A percentile compares a stretch with the other conserved stretches of the same genome.
Conservation (phyloP, 2,329 filamentous ascomycete genomes). For the Truncatella angustata region DNA sequence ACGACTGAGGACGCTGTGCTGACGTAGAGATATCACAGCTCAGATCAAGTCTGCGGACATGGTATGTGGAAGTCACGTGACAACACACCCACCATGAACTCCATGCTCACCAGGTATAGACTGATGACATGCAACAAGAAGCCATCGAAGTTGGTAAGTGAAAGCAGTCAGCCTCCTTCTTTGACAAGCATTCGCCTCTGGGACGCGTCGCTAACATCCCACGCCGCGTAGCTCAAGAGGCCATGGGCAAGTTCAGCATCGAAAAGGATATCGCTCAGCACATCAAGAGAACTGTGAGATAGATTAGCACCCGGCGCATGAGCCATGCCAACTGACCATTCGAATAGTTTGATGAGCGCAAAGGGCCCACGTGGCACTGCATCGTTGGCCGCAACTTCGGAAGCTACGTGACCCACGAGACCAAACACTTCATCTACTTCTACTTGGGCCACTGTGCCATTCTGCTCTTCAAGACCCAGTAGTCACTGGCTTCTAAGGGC, state of each 20-base stretch:
- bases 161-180: neutral
- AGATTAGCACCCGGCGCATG: too few species aligned
- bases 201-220: neutral
- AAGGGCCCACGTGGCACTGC: slow-evolving; percentile 98
- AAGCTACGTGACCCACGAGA: slow-evolving; percentile 98
- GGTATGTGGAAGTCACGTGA: slow-evolving; percentile 54
- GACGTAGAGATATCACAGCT: slow-evolving; percentile 54
- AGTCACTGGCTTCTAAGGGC: slow-evolving; percentile 27
- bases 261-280: slow-evolving; percentile 51
- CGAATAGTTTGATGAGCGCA: slow-evolving; percentile 85
- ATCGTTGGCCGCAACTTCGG: slow-evolving; percentile 98
- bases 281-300: slow-evolving; percentile 35
- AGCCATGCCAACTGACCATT: slow-evolving; percentile 9
- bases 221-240: slow-evolving; percentile 55
- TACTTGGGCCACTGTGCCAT: slow-evolving; percentile 99
- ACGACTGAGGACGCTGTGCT: neutral
- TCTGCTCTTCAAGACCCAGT: slow-evolving; percentile 98
- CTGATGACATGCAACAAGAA: slow-evolving; percentile 95
- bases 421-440: slow-evolving; percentile 99
- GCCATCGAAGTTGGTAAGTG: slow-evolving; percentile 90
- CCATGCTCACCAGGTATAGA: slow-evolving; percentile 54
- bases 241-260: slow-evolving; percentile 61
- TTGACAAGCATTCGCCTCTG: slow-evolving; percentile 15
- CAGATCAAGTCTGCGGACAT: slow-evolving; percentile 99
- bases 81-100: neutral